Percentiles rank a stretch among this genome's conserved stretches.
Evolutionary conservation across 805 yeast species (phyloP).

Genomic region (Candida ovalis): DNA sequence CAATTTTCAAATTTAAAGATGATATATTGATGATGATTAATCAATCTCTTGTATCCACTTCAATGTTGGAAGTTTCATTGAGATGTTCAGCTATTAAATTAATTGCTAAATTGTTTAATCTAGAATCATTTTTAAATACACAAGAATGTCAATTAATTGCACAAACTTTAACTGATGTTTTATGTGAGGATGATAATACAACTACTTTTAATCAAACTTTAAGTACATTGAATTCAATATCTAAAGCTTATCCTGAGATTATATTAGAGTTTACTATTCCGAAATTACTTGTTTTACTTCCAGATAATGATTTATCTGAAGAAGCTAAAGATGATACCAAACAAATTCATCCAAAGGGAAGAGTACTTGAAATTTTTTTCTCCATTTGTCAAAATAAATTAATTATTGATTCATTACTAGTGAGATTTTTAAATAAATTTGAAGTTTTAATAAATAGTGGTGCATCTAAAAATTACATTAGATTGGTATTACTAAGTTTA

Average conservation of each 20-base stretch:
- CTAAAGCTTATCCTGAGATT: constrained; percentile 34
- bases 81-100: constrained; percentile 65
- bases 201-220: constrained; percentile 51
- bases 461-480: constrained; percentile 19
- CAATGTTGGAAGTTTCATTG: constrained; percentile 65
- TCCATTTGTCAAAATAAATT: constrained; percentile 39
- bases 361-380: constrained; percentile 33
- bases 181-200: constrained; percentile 49
- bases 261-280: constrained; percentile 53
- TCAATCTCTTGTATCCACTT: constrained; percentile 63
- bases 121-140: constrained; percentile 43
- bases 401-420: constrained; percentile 40
- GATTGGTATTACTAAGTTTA: constrained; percentile 23
- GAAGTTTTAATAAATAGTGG: constrained; percentile 11
- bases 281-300: constrained; percentile 45
- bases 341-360: constrained; percentile 24
- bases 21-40: constrained; percentile 63
- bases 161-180: constrained; percentile 60
- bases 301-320: constrained; percentile 29
- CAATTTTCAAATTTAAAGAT: constrained; percentile 53
- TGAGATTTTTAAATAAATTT: constrained; percentile 41
- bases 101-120: constrained; percentile 50
- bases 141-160: constrained; percentile 62
- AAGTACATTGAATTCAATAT: constrained; percentile 48
- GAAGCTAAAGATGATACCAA: background rate